Conservation (phyloP, 1,284 basidiomycete genomes). For the Dichomitus squalens region DNA sequence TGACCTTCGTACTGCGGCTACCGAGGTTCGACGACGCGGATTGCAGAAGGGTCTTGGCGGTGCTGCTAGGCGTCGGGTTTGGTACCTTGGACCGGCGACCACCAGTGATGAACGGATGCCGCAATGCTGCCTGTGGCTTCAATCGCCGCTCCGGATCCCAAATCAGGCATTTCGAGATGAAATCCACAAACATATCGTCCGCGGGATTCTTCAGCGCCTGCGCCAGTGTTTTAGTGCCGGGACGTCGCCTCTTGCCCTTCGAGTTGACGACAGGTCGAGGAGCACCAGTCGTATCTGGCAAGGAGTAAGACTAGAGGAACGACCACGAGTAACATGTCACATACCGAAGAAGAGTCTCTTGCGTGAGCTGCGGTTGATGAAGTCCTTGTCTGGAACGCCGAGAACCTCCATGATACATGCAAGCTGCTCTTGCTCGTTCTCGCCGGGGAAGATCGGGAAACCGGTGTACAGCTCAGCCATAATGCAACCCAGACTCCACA, state of each 20-base stretch:
- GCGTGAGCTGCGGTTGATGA: conserved; percentile 92
- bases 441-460: conserved; percentile 99
- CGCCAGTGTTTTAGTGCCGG: conserved; percentile 87
- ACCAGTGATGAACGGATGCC: conserved; percentile 86
- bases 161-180: conserved; percentile 92
- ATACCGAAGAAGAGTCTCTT: conserved; percentile 95
- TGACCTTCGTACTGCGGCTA: conserved; percentile 50
- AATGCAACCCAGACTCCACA: conserved; percentile 99
- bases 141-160: conserved; percentile 98
- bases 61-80: conserved; percentile 43
- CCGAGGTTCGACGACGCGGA: conserved; percentile 39
- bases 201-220: conserved; percentile 84
- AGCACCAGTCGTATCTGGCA: conserved; percentile 84
- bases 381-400: conserved; percentile 92
- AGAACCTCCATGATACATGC: conserved; percentile 99
- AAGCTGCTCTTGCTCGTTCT: conserved; percentile 98
- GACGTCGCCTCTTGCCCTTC: conserved; percentile 91
- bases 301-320: conserved; percentile 1
- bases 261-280: conserved; percentile 96
- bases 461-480: conserved; percentile 98
- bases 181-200: conserved; percentile 89
- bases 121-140: conserved; percentile 91
- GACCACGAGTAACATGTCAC: conserved; percentile 26
- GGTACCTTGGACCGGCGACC: conserved; percentile 56
- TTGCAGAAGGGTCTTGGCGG: conserved; percentile 53